These are phyloP conservation scores for Suhomyces atakaporum DNA, from an alignment of 1,139 yeast genomes.

Conservation along the genomic window DNA sequence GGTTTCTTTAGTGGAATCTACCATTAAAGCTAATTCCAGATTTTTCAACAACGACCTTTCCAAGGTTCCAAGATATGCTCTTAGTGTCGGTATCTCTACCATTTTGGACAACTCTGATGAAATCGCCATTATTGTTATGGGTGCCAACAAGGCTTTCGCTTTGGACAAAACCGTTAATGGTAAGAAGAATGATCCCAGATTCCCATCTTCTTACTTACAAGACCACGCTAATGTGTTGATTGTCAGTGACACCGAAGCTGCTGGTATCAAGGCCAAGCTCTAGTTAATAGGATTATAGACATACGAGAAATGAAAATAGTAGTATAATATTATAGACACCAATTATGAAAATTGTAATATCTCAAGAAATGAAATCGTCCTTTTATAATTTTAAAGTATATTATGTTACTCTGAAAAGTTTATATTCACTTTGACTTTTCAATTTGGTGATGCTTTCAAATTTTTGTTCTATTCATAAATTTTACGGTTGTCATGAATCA, in stretches of 20 bases:
- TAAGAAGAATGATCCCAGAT: conserved; percentile 33
- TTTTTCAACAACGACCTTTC: conserved; percentile 50
- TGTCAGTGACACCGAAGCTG: conserved; percentile 50
- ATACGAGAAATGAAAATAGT: neutral
- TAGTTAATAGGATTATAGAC: conserved; percentile 13
- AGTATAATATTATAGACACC: too few species aligned
- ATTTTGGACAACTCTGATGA: conserved; percentile 59
- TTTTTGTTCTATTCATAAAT: too few species aligned
- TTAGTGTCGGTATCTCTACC: conserved; percentile 65
- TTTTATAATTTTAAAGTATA: too few species aligned
- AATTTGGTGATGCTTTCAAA: neutral
- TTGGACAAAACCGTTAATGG: conserved; percentile 47
- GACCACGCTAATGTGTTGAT: conserved; percentile 47
- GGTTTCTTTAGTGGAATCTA: conserved; percentile 52
- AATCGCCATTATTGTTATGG: conserved; percentile 51
- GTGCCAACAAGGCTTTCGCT: conserved; percentile 45
- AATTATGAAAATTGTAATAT: too few species aligned
- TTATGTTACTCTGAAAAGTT: too few species aligned
- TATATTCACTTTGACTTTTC: neutral
- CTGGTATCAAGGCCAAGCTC: conserved; percentile 37
- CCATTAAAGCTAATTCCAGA: conserved; percentile 59
- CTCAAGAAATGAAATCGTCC: too few species aligned
- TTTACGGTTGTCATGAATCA: conserved; percentile 6
- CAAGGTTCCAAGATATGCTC: conserved; percentile 56
- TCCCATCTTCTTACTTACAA: conserved; percentile 51